Percentiles rank a stretch among this genome's conserved stretches.
Evolutionary conservation across 2,329 filamentous ascomycete genomes (phyloP).

Genomic region (Fusarium illudens): DNA sequence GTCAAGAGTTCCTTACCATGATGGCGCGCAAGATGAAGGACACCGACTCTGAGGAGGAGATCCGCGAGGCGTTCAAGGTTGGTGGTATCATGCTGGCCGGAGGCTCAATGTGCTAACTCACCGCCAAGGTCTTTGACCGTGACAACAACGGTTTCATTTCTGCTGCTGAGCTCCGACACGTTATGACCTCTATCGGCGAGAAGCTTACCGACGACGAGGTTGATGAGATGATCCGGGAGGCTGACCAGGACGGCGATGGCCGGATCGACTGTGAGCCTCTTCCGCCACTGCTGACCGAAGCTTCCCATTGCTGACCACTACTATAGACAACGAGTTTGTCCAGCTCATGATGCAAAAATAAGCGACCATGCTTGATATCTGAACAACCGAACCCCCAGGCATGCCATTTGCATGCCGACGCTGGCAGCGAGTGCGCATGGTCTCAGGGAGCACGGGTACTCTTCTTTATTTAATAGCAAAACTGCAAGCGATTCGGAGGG

Average conservation of each 20-base stretch:
- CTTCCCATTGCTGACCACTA: slow-evolving; percentile 27
- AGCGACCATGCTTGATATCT: slow-evolving; percentile 45
- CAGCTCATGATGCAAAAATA: slow-evolving; percentile 98
- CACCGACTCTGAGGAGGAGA: slow-evolving; percentile 90
- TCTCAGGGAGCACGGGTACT: slow-evolving; percentile 31
- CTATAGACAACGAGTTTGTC: slow-evolving; percentile 86
- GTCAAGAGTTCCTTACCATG: slow-evolving; percentile 88
- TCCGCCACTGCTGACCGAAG: neutral
- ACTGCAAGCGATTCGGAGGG: slow-evolving; percentile 45
- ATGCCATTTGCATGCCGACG: slow-evolving; percentile 25
- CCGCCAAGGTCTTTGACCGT: slow-evolving; percentile 76
- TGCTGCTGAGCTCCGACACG: slow-evolving; percentile 84
- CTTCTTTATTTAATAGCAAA: slow-evolving; percentile 44
- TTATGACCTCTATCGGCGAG: slow-evolving; percentile 93
- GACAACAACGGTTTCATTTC: slow-evolving; percentile 95
- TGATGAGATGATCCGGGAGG: slow-evolving; percentile 92
- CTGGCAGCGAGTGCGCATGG: slow-evolving; percentile 27
- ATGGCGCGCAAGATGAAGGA: slow-evolving; percentile 97
- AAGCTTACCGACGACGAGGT: slow-evolving; percentile 92
- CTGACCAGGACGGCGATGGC: slow-evolving; percentile 88
- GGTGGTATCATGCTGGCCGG: neutral
- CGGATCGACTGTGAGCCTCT: slow-evolving; percentile 80
- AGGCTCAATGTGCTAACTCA: neutral
- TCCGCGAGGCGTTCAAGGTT: slow-evolving; percentile 88
- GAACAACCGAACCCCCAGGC: slow-evolving; percentile 30